These are phyloP conservation scores for Suillus spraguei DNA, from an alignment of 768 basidiomycete species.

Conservation along the genomic window DNA sequence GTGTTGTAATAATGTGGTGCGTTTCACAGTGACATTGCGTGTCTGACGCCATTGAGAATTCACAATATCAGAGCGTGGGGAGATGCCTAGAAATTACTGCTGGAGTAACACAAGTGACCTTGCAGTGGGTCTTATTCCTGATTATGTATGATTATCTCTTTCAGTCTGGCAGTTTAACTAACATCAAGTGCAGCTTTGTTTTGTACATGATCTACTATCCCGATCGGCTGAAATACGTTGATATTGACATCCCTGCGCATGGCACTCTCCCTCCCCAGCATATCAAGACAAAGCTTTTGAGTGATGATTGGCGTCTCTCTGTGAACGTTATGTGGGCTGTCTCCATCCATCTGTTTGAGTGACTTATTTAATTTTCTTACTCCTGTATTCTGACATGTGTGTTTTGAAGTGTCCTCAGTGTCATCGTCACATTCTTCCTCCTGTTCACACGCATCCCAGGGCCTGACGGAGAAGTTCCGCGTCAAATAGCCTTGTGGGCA, in stretches of 20 bases:
- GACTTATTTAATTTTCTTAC: constrained; percentile 16
- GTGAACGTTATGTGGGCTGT: constrained; percentile 74
- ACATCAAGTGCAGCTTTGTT: constrained; percentile 58
- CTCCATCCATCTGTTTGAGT: constrained; percentile 68
- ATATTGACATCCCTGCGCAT: constrained; percentile 43
- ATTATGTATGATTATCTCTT: constrained; percentile 65
- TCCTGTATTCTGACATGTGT: neutral
- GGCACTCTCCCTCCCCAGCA: constrained; percentile 43
- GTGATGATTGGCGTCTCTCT: constrained; percentile 78
- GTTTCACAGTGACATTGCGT: constrained; percentile 29
- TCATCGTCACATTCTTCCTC: constrained; percentile 64
- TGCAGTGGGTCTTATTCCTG: constrained; percentile 86
- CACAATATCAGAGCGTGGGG: constrained; percentile 52
- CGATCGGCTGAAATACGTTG: constrained; percentile 70
- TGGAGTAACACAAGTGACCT: constrained; percentile 77
- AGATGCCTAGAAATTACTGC: constrained; percentile 79
- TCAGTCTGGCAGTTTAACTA: constrained; percentile 1
- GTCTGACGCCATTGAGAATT: neutral
- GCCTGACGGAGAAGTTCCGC: constrained; percentile 35
- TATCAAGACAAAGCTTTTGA: constrained; percentile 52
- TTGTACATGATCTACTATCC: constrained; percentile 96
- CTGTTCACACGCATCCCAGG: constrained; percentile 46
- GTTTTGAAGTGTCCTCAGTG: constrained; percentile 50
- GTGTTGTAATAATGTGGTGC: constrained; percentile 79
- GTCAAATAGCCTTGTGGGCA: constrained; percentile 64